Evolutionary conservation across 768 basidiomycete genomes (phyloP).

Genomic region (Pleurotus ostreatus): DNA sequence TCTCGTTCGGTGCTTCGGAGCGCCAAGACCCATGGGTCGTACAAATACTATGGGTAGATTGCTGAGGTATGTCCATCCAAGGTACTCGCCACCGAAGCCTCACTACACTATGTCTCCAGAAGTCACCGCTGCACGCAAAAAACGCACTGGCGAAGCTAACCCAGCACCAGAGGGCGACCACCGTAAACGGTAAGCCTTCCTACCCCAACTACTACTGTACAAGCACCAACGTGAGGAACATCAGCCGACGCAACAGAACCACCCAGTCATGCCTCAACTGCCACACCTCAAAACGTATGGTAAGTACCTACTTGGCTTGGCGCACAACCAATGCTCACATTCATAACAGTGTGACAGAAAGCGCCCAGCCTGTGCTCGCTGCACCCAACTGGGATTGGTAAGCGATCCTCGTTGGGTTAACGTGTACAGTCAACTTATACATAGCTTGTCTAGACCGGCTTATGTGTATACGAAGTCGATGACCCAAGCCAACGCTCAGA

Average conservation of each 20-base stretch:
- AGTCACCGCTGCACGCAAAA: constrained; percentile 21
- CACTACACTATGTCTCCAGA: constrained; percentile 26
- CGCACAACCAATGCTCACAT: neutral
- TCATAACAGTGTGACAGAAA: constrained; percentile 42
- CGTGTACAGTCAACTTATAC: neutral
- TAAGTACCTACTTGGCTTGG: constrained; percentile 21
- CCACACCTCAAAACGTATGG: constrained; percentile 73
- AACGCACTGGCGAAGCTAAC: constrained; percentile 22
- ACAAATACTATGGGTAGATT: constrained; percentile 20
- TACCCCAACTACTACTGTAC: constrained; percentile 14
- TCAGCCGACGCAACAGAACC: constrained; percentile 62
- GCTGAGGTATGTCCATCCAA: constrained; percentile 11
- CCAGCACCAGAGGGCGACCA: constrained; percentile 46
- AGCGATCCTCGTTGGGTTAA: constrained; percentile 9
- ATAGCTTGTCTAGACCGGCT: constrained; percentile 55
- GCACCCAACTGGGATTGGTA: constrained; percentile 48
- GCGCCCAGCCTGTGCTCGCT: constrained; percentile 46
- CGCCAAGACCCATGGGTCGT: constrained; percentile 18
- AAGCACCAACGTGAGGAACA: neutral
- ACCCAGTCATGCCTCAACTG: constrained; percentile 74
- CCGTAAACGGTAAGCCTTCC: constrained; percentile 43
- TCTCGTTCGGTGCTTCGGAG: constrained; percentile 18
- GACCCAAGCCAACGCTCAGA: constrained; percentile 54
- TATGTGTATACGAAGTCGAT: constrained; percentile 84
- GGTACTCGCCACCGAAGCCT: constrained; percentile 4